phyloP scores from a whole-genome alignment of 2,329 filamentous ascomycete genomes.

The Pseudocercospora eumusae region DNA sequence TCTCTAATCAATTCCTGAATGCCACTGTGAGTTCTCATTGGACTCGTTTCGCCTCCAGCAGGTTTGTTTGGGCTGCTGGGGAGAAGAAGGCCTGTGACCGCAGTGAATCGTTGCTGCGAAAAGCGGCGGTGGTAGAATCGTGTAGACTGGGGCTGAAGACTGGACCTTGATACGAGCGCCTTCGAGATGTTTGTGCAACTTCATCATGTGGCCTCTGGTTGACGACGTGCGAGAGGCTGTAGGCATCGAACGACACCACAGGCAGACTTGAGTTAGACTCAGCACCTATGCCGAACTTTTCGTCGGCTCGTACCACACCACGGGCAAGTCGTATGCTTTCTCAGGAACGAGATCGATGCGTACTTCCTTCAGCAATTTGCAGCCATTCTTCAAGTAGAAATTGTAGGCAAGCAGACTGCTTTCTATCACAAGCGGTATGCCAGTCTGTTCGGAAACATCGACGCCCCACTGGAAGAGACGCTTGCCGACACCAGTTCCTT shows the following conservation, averaged over 20 bases:
- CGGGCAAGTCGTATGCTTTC: slow-evolving; percentile 28
- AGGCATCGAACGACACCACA: not conserved
- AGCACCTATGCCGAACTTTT: not conserved
- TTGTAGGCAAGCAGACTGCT: slow-evolving; percentile 25
- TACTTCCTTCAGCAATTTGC: slow-evolving; percentile 19
- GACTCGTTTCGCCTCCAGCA: not conserved
- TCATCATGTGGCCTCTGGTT: not conserved
- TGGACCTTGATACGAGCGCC: not conserved
- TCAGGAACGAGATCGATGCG: slow-evolving; percentile 25
- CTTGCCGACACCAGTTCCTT: slow-evolving; percentile 20
- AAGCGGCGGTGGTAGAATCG: not conserved
- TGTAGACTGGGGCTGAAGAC: not conserved
- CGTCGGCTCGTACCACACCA: slow-evolving; percentile 24
- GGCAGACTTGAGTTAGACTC: not conserved
- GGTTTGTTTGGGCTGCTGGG: not conserved
- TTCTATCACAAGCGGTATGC: slow-evolving; percentile 24
- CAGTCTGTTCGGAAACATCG: slow-evolving; percentile 16
- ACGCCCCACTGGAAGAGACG: slow-evolving; percentile 27
- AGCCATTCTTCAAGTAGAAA: slow-evolving; percentile 29
- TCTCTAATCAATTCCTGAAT: not conserved
- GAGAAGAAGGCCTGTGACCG: too few relatives aligned
- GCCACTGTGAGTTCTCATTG: not conserved
- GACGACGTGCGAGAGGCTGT: not conserved
- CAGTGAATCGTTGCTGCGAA: too few relatives aligned
- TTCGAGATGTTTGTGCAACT: not conserved